Evolutionary conservation across 2,329 filamentous ascomycete species (phyloP).

Genomic region (Aspergillus neoniger): DNA sequence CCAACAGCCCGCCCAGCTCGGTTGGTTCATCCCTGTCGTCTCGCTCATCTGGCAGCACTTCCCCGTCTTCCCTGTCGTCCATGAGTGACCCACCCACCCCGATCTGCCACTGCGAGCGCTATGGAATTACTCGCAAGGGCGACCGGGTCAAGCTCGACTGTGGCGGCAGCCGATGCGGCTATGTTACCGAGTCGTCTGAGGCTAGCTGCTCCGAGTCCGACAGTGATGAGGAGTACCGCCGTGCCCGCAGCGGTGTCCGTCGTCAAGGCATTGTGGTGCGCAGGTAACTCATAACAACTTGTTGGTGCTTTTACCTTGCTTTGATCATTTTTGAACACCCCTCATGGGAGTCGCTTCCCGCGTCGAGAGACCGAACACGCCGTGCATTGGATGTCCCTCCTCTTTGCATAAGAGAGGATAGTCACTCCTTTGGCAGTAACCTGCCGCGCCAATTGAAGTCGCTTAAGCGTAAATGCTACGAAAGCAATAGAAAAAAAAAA

Average conservation of each 20-base stretch:
- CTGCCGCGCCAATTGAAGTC: not conserved
- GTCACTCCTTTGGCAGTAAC: slow-evolving; percentile 21
- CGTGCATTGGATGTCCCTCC: slow-evolving; percentile 9
- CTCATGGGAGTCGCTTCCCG: slow-evolving; percentile 1
- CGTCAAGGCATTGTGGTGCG: slow-evolving; percentile 44
- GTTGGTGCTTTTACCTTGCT: not conserved
- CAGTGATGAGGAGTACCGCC: slow-evolving; percentile 42
- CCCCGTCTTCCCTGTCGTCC: slow-evolving; percentile 62
- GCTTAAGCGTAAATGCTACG: not conserved
- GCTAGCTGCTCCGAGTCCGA: slow-evolving; percentile 67
- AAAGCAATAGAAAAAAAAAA: slow-evolving; percentile 9
- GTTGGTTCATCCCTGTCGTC: slow-evolving; percentile 68
- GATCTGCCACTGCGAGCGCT: slow-evolving; percentile 90
- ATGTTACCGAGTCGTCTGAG: slow-evolving; percentile 63
- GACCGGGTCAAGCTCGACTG: slow-evolving; percentile 96
- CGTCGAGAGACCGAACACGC: not conserved
- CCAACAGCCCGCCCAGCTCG: slow-evolving; percentile 73
- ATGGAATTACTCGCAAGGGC: slow-evolving; percentile 90
- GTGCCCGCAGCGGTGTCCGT: slow-evolving; percentile 36
- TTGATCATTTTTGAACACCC: not conserved
- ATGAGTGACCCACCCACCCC: slow-evolving; percentile 60
- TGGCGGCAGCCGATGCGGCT: slow-evolving; percentile 83
- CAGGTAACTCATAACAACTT: slow-evolving; percentile 28
- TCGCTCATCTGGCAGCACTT: slow-evolving; percentile 63
- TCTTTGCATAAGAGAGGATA: slow-evolving; percentile 11